Base-by-base conservation (phyloP, 1,284 basidiomycete genomes). In the Rhodofomes roseus region DNA sequence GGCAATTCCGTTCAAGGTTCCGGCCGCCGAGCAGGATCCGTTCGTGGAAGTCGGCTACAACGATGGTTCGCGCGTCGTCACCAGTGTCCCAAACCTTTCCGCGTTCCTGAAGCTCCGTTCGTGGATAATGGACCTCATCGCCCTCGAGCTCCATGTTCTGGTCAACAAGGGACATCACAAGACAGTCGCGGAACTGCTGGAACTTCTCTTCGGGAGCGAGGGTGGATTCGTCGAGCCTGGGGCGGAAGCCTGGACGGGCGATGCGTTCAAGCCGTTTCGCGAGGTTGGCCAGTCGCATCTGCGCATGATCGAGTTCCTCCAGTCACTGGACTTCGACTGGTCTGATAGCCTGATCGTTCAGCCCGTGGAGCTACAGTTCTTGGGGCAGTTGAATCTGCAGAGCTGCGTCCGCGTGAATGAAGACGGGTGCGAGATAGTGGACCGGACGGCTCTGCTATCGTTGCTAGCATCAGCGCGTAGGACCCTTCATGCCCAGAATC, bases 321-420 rank as follows among this genome's bases (percentile, higher is more conserved):
- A 92, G 68, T 91, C 91, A 0, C 78, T 98, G 63, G 87, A 90
- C 71, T 90, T 97, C 66, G 87, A 91, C 61, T 98, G 95, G 93
- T 82, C 82, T 20, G 95, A 98, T 72, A 84, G 84, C 57, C 75
- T 92, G 48, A 68, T 77, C 1, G 82, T 88, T 1, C 75, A 82
- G 16, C 79, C 83, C 2, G 69, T 86, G 36, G 79, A 86, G n/a
- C 76, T 93, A 56, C 81, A 86, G 65, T 89, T 90, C 71, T 83
- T 92, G 36, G 81, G 76, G 9, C 79, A 84, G 27, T 78, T 97
- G 58, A 86, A 93, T 66, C 79, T 96, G 43, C 84, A 87, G 44
- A 80, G 87, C 9, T 97, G 92, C 69, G 75, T 91, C 44, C 85
- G 87, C 7, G 75, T 76, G 46, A 90, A 96, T 65, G 76, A 82